Base-by-base conservation (phyloP, 140 eudicot species). In the Anethum foeniculum region DNA sequence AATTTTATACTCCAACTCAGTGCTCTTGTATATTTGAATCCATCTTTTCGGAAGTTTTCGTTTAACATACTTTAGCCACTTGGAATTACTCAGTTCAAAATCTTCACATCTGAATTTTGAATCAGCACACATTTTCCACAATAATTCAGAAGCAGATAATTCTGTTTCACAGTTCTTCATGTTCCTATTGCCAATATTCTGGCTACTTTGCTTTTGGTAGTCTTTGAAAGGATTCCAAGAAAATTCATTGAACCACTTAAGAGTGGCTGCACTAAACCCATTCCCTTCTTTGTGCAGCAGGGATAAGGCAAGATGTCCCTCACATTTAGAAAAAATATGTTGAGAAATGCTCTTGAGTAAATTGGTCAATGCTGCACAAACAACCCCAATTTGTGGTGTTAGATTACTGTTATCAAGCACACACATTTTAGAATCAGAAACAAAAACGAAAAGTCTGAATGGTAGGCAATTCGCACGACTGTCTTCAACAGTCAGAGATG, bases 31-130 rank as follows among this genome's bases (percentile, higher is more conserved):
- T 76, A 84, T 82, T 83, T 91, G 89, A 71, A 49, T 81, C 99
- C 99, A 95, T 84, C 96, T 84, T 85, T 77, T 87, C 38, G 56
- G 74, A 36, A 82, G 86, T 82, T 93, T 95, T 75, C 84, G 86
- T 71, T 87, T 87, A 75, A 86, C 83, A 82, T 81, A 80, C 47
- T 86, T 86, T 25, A 88, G 77, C 91, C 91, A 89, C 71, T 87
- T 84, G 9, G 78, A 81, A 77, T 84, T 77, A 79, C 83, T 89
- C 75, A 83, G 79, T 28, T 83, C 82, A 83, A 90, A 83, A 47
- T 83, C 82, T 60, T 86, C 89, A 84, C 75, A 79, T 23, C 93
- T 65, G 71, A 79, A 39, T 81, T 81, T 86, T 21, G 85, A 81
- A 76, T 83, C 87, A 77, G 86, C 79, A 86, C 83, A 91, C 28